Conservation (phyloP, 1,139 yeast genomes). For the Yamadazyma triangularis region DNA sequence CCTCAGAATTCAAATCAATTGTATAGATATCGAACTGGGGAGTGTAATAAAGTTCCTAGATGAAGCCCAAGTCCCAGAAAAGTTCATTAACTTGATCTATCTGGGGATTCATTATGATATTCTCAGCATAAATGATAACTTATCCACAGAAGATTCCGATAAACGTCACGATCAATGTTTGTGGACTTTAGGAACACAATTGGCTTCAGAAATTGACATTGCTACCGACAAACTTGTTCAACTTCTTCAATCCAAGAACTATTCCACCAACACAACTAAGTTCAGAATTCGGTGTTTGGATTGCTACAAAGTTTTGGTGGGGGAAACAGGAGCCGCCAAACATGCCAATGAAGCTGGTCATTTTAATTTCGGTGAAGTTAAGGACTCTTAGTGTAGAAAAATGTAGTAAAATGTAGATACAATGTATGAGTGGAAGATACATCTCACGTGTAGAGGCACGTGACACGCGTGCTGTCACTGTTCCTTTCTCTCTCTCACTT, state of each 20-base stretch:
- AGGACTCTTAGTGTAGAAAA: background rate
- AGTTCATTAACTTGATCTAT: constrained; percentile 54
- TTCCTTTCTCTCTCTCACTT: too few species aligned
- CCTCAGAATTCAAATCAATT: constrained; percentile 51
- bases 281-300: constrained; percentile 56
- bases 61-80: constrained; percentile 27
- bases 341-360: constrained; percentile 70
- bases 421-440: too few species aligned
- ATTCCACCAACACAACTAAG: constrained; percentile 63
- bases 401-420: too few species aligned
- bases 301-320: constrained; percentile 51
- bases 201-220: constrained; percentile 25
- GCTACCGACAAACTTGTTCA: constrained; percentile 40
- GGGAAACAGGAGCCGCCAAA: constrained; percentile 63
- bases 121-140: constrained; percentile 36
- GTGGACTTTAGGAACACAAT: constrained; percentile 23
- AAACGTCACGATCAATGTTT: constrained; percentile 33
- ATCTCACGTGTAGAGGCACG: too few species aligned
- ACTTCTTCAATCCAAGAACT: constrained; percentile 48
- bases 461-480: too few species aligned
- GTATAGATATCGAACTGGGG: constrained; percentile 67
- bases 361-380: constrained; percentile 54
- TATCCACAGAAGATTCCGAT: constrained; percentile 17
- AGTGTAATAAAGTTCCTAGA: constrained; percentile 50
- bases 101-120: constrained; percentile 79